Conservation (phyloP, 73 alveolate genomes). For the Durusdinium trenchii region DNA sequence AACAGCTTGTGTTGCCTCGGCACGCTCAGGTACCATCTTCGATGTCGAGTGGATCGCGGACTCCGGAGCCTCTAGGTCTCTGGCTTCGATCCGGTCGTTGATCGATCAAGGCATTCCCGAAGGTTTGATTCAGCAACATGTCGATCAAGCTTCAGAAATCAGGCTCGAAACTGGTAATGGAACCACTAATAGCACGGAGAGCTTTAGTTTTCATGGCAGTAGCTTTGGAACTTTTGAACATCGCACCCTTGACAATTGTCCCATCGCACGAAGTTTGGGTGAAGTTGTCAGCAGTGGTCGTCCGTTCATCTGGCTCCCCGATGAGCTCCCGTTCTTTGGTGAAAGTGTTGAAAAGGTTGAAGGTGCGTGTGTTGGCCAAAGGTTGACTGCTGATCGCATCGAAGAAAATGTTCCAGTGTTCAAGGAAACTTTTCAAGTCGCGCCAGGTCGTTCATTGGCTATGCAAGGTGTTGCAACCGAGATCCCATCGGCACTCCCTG, state of each 20-base stretch:
- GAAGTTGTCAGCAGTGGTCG: too few species aligned
- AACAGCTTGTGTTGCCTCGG: neutral
- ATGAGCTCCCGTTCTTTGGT: neutral
- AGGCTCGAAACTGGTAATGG: constrained; percentile 1
- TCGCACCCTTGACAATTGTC: too few species aligned
- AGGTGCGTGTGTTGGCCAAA: neutral
- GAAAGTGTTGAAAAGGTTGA: neutral
- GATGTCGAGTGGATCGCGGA: constrained; percentile 32
- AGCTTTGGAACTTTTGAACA: neutral
- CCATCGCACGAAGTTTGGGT: too few species aligned
- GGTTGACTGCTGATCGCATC: neutral
- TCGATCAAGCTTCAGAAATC: neutral
- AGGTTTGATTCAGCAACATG: neutral
- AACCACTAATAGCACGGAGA: neutral
- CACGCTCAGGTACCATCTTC: neutral
- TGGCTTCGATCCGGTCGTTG: neutral
- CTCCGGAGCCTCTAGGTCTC: neutral
- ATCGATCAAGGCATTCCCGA: neutral
- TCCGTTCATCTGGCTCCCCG: too few species aligned
- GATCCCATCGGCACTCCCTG: neutral
- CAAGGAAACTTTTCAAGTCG: neutral
- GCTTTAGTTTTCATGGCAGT: neutral
- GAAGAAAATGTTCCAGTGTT: neutral
- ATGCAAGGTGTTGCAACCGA: neutral
- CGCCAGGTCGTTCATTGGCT: neutral